Base-by-base conservation (phyloP, 2,329 filamentous ascomycete species). In the Phoma sp. region DNA sequence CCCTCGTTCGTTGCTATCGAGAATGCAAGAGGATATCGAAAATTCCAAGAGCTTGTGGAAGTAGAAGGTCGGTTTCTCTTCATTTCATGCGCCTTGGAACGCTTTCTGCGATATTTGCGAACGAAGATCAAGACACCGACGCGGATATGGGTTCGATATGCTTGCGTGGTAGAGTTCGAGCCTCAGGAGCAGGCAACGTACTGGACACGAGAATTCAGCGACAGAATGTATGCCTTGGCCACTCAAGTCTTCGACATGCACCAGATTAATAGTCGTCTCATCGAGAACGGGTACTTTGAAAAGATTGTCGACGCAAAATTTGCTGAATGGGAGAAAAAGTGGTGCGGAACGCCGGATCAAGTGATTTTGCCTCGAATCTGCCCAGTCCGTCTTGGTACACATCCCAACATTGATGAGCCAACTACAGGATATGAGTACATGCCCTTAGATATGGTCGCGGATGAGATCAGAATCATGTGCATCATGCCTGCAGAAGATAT, bases 221-320 rank as follows among this genome's bases (percentile, higher is more conserved):
- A 55, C 22, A 43, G 7, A 3, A 58, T 58, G 51, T 55, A 58
- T 7, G 43, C 17, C 8, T 3, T 15, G 4, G 51, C 43, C 13
- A 40, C 38, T n/a, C 13, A 39, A n/a, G 43, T 51, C 25, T 24
- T 58, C 15, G 55, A 57, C 27, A 57, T 54, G 55, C 55, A 57
- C 7, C 36, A 54, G 12, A 39, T 48, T 2, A 58, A 55, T 12
- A 49, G 21, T 32, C 35, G 38, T 22, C 33, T 55, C 2, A 43
- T 58, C 15, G 33, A 48, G 15, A 51, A 50, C 22, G 24, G 51
- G n/a, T 55, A 43, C 13, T 55, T 37, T 38, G 33, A 38, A 9
- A 35, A 5, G 15, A n/a, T 31, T 5, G 6, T 29, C 24, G 24
- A 29, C 21, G 2, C 13, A 2, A 3, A n/a, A 6, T 15, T 15